A percentile compares a stretch with the other conserved stretches of the same genome.
Evolutionary conservation across 2,329 filamentous ascomycete genomes (phyloP).

Genomic region (Arthrinium phaeospermum): DNA sequence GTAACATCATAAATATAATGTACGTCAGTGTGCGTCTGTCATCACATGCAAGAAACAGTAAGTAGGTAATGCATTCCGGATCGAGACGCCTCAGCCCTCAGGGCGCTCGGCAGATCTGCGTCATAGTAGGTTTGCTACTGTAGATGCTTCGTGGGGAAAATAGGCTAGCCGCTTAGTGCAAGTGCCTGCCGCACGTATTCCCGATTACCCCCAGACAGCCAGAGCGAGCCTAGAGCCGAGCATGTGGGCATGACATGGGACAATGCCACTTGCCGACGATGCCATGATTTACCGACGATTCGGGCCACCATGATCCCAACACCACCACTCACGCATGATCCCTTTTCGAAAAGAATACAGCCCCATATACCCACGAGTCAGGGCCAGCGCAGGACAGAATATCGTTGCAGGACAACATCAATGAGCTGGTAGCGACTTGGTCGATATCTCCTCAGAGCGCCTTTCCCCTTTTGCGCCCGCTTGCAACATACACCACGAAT

Average conservation of each 20-base stretch:
- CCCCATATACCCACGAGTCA: background rate
- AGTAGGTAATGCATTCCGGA: background rate
- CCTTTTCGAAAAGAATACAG: background rate
- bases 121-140: background rate
- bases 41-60: background rate
- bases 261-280: conserved; percentile 14
- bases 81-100: background rate
- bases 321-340: background rate
- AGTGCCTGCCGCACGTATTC: background rate
- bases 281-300: conserved; percentile 2
- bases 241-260: conserved; percentile 16
- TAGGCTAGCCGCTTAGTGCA: background rate
- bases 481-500: conserved; percentile 19
- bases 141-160: background rate
- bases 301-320: background rate
- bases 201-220: conserved; percentile 1
- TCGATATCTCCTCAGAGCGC: background rate
- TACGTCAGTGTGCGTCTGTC: background rate
- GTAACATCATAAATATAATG: background rate
- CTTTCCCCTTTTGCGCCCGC: conserved; percentile 3
- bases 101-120: background rate
- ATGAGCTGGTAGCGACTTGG: conserved; percentile 8
- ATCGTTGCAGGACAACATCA: conserved; percentile 2
- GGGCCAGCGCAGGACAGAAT: background rate
- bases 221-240: background rate